Percentiles rank a stretch among this genome's conserved stretches.
Evolutionary conservation across 2,329 filamentous ascomycete species (phyloP).

Genomic region (Monilinia polystroma): DNA sequence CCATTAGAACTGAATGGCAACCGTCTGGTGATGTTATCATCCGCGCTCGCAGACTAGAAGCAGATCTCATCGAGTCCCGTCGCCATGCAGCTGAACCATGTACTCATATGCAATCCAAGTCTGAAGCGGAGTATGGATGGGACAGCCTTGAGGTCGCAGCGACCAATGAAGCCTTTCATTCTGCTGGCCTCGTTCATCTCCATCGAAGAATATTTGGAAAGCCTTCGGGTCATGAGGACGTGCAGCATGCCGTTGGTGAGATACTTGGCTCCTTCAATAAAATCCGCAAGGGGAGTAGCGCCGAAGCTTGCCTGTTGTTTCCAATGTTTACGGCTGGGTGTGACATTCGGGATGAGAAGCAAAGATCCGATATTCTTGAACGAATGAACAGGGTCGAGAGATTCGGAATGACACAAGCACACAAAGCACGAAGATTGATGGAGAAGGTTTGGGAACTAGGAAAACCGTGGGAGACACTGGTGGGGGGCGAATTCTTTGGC

Average conservation of each 20-base stretch:
- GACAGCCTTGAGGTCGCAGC: slow-evolving; percentile 65
- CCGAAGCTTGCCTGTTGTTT: slow-evolving; percentile 74
- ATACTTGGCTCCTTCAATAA: slow-evolving; percentile 62
- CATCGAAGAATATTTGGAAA: slow-evolving; percentile 70
- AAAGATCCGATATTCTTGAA: slow-evolving; percentile 61
- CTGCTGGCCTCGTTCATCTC: slow-evolving; percentile 73
- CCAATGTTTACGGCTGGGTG: slow-evolving; percentile 83
- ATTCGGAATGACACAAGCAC: slow-evolving; percentile 73
- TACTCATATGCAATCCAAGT: slow-evolving; percentile 48
- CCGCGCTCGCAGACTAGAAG: slow-evolving; percentile 59
- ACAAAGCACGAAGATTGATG: slow-evolving; percentile 63
- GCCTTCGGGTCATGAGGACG: slow-evolving; percentile 54
- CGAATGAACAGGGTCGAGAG: slow-evolving; percentile 67
- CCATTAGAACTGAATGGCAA: slow-evolving; percentile 55
- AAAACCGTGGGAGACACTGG: slow-evolving; percentile 66
- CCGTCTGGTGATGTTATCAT: slow-evolving; percentile 54
- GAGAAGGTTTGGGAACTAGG: slow-evolving; percentile 67
- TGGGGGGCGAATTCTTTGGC: slow-evolving; percentile 40
- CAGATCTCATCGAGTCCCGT: slow-evolving; percentile 58
- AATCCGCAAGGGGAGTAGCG: slow-evolving; percentile 64
- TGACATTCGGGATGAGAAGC: slow-evolving; percentile 58
- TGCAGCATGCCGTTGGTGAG: slow-evolving; percentile 61
- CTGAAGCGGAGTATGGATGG: slow-evolving; percentile 53
- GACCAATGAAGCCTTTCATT: slow-evolving; percentile 77
- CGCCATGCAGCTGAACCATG: slow-evolving; percentile 44